phyloP scores from a whole-genome alignment of 768 basidiomycete genomes.

The Obba rivulosa region DNA sequence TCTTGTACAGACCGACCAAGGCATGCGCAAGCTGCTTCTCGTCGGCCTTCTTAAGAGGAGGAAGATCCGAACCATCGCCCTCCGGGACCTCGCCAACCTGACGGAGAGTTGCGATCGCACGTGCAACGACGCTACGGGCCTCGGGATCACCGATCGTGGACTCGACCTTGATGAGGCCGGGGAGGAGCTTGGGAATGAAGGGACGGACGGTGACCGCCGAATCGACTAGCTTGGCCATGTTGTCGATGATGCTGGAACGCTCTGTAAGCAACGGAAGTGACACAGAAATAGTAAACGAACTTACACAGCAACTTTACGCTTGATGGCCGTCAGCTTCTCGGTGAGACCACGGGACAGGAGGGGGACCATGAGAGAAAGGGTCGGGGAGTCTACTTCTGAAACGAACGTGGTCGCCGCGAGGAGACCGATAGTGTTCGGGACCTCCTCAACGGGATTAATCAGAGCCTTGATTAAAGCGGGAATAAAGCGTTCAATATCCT shows the following conservation, averaged over 20 bases:
- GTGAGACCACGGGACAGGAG: slow-evolving; percentile 88
- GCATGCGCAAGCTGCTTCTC: slow-evolving; percentile 57
- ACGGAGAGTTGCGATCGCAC: slow-evolving; percentile 93
- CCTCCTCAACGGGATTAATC: slow-evolving; percentile 99
- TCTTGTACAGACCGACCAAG: slow-evolving; percentile 80
- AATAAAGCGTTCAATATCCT: slow-evolving; percentile 96
- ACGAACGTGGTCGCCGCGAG: slow-evolving; percentile 99
- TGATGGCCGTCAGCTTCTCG: slow-evolving; percentile 93
- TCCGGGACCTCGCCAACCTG: slow-evolving; percentile 87
- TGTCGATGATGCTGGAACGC: slow-evolving; percentile 77
- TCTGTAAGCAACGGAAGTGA: slow-evolving; percentile 12
- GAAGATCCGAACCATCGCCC: slow-evolving; percentile 88
- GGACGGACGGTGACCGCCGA: slow-evolving; percentile 92
- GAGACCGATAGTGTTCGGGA: slow-evolving; percentile 88
- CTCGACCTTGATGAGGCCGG: slow-evolving; percentile 94
- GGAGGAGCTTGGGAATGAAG: slow-evolving; percentile 93
- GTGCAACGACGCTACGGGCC: slow-evolving; percentile 87
- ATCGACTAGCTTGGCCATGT: slow-evolving; percentile 98
- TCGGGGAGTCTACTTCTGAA: slow-evolving; percentile 97
- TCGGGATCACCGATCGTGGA: slow-evolving; percentile 95
- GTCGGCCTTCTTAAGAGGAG: slow-evolving; percentile 77
- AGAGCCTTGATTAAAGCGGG: slow-evolving; percentile 96
- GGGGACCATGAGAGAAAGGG: slow-evolving; percentile 97
- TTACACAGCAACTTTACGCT: slow-evolving; percentile 96
- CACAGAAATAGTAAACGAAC: slow-evolving; percentile 25